These are phyloP conservation scores for Plantago coronopus DNA, from an alignment of 305 asterid species.

Conservation along the genomic window DNA sequence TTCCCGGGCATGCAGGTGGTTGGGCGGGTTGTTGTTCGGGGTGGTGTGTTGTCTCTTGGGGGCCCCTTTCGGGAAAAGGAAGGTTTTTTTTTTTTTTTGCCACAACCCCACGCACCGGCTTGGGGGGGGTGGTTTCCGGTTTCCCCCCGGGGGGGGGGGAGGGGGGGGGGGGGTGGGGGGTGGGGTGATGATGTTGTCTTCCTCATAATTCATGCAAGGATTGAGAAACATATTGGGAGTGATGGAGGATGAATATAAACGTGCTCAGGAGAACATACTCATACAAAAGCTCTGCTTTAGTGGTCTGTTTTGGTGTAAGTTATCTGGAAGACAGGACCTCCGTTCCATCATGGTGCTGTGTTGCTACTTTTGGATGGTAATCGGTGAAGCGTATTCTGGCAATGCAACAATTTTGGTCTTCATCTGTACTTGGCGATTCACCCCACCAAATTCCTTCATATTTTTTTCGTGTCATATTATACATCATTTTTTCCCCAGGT, in stretches of 20 bases:
- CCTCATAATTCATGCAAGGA: slow-evolving; percentile 27
- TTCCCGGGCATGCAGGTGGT: too few species aligned
- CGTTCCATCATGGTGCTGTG: slow-evolving; percentile 17
- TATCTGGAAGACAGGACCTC: slow-evolving; percentile 6
- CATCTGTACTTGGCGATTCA: slow-evolving; percentile 31
- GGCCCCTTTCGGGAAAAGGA: too few species aligned
- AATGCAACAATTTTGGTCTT: slow-evolving; percentile 33
- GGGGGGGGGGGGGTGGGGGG: slow-evolving; percentile 18
- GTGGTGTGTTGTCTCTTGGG: too few species aligned
- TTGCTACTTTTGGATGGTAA: slow-evolving; percentile 29
- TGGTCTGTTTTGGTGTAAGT: slow-evolving; percentile 20
- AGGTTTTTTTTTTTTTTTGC: too few species aligned
- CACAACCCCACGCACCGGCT: too few species aligned
- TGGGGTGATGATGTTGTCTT: background rate
- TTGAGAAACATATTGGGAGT: slow-evolving; percentile 12
- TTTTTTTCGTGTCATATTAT: slow-evolving; percentile 21
- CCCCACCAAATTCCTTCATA: slow-evolving; percentile 29
- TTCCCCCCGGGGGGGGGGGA: slow-evolving; percentile 20
- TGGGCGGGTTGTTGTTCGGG: too few species aligned
- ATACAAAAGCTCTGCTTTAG: slow-evolving; percentile 21
- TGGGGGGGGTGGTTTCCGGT: slow-evolving; percentile 30
- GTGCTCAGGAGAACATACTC: slow-evolving; percentile 29
- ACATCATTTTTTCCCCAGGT: slow-evolving; percentile 34
- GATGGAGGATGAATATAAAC: slow-evolving; percentile 23
- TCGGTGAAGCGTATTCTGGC: slow-evolving; percentile 20